These are phyloP conservation scores for Plasmodium gaboni DNA, from an alignment of 169 alveolate species.

Conservation along the genomic window DNA sequence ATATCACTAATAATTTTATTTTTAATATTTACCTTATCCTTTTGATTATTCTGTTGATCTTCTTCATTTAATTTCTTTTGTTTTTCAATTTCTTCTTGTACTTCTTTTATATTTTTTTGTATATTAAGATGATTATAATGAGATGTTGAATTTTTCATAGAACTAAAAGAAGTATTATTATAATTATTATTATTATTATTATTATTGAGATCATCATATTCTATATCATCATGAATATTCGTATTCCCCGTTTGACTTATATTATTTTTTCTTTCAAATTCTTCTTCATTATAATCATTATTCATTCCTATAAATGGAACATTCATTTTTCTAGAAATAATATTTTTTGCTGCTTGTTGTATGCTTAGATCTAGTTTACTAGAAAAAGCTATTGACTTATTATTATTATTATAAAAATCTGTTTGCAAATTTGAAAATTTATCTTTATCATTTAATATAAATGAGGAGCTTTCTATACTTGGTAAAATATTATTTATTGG, in stretches of 20 bases:
- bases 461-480: constrained; percentile 42
- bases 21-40: constrained; percentile 15
- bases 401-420: constrained; percentile 17
- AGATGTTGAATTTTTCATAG: neutral
- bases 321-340: constrained; percentile 40
- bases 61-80: neutral
- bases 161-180: neutral
- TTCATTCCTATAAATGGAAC: constrained; percentile 32
- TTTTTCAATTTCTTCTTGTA: constrained; percentile 51
- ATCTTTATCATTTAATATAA: constrained; percentile 42
- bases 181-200: neutral
- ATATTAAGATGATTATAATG: neutral
- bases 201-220: neutral
- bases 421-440: constrained; percentile 39
- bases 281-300: neutral
- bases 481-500: constrained; percentile 60
- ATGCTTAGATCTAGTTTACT: constrained; percentile 48
- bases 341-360: constrained; percentile 60
- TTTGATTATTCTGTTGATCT: neutral
- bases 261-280: neutral
- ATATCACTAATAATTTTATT: constrained; percentile 57
- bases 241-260: too few species aligned
- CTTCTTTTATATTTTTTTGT: constrained; percentile 26
- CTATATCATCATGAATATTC: neutral
- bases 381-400: constrained; percentile 53